These are phyloP conservation scores for Glebionis coronaria DNA, from an alignment of 129 eudicot genomes.

Conservation along the genomic window DNA sequence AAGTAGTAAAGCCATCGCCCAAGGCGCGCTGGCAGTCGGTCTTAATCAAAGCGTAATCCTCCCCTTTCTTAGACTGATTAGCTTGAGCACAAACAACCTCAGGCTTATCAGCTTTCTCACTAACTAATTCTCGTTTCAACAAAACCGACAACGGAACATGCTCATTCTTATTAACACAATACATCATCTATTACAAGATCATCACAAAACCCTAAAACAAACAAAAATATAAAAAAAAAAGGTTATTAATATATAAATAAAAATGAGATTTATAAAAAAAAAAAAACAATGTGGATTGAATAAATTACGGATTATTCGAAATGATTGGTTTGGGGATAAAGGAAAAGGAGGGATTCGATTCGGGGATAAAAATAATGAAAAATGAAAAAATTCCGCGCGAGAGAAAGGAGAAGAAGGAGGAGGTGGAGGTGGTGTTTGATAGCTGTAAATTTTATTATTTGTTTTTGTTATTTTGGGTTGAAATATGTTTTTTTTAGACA, in stretches of 20 bases:
- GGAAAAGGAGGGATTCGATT: constrained; percentile 25
- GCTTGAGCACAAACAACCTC: constrained; percentile 71
- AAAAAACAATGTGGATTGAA: too few relatives aligned
- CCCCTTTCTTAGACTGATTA: constrained; percentile 92
- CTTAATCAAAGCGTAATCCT: constrained; percentile 70
- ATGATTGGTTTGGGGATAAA: constrained; percentile 1
- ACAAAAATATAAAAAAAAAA: too few relatives aligned
- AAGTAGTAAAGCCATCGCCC: constrained; percentile 82
- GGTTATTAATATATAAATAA: too few relatives aligned
- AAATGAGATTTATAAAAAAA: too few relatives aligned
- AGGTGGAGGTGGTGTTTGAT: neutral
- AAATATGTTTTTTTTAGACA: neutral
- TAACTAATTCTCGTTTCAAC: constrained; percentile 76
- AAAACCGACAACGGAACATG: constrained; percentile 88
- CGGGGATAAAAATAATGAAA: constrained; percentile 21
- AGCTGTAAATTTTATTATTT: constrained; percentile 20
- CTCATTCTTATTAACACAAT: constrained; percentile 11
- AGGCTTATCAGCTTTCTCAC: constrained; percentile 80
- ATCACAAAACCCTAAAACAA: constrained; percentile 5
- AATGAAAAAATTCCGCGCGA: constrained; percentile 43
- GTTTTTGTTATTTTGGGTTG: neutral
- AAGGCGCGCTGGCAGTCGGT: constrained; percentile 64
- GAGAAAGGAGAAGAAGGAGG: too few relatives aligned
- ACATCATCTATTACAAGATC: neutral
- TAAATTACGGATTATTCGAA: constrained; percentile 1